These are phyloP conservation scores for Cercospora sp. DNA, from an alignment of 2,329 filamentous ascomycete species.

Conservation along the genomic window DNA sequence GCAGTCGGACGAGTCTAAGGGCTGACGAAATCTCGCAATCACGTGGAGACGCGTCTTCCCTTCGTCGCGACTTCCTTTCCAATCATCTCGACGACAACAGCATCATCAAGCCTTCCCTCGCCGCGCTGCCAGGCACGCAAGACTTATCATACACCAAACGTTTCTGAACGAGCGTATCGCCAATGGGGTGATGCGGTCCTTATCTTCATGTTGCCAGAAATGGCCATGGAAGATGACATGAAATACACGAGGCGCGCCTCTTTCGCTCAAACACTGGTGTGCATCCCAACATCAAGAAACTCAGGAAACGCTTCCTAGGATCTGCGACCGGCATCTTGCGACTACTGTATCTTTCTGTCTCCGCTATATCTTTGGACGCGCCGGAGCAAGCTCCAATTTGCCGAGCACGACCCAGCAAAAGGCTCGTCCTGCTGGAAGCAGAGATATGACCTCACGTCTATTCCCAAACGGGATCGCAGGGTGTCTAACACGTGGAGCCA, in stretches of 20 bases:
- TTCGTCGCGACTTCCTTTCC: background rate
- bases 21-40: background rate
- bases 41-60: background rate
- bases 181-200: background rate
- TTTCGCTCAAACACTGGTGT: background rate
- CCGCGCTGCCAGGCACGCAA: background rate
- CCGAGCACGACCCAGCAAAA: background rate
- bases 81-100: background rate
- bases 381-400: constrained; percentile 2
- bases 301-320: background rate
- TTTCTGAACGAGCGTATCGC: background rate
- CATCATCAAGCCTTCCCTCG: background rate
- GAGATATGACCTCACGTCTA: background rate
- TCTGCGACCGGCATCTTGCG: background rate
- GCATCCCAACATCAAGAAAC: background rate
- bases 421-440: background rate
- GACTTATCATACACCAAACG: too few species aligned
- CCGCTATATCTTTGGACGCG: background rate
- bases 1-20: background rate
- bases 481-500: background rate
- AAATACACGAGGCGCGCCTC: background rate
- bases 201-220: background rate
- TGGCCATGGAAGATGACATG: background rate
- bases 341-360: background rate
- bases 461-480: background rate